These are phyloP conservation scores for Dryas octopetala DNA, from an alignment of 306 rosid genomes.

Conservation along the genomic window DNA sequence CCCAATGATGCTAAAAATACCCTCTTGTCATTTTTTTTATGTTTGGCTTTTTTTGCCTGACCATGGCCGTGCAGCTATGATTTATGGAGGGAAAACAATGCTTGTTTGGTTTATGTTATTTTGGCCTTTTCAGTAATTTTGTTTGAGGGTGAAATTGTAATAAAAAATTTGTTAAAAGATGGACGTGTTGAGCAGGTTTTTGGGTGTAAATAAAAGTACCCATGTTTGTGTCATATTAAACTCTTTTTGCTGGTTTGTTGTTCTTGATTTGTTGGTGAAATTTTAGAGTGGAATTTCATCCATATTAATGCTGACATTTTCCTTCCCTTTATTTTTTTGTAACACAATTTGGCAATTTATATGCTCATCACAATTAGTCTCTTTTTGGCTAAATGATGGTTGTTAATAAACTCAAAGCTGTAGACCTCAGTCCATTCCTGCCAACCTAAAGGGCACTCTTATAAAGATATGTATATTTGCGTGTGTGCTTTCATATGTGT, in stretches of 20 bases:
- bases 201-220: neutral
- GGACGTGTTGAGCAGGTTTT: neutral
- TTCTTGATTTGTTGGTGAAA: neutral
- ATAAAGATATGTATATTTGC: neutral
- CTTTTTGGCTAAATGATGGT: neutral
- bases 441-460: neutral
- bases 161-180: too few relatives aligned
- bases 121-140: neutral
- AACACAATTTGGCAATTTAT: too few relatives aligned
- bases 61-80: neutral
- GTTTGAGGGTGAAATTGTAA: neutral
- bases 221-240: neutral
- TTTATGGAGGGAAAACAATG: too few relatives aligned
- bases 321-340: too few relatives aligned
- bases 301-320: neutral
- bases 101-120: neutral
- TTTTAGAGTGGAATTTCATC: neutral
- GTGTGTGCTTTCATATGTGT: neutral
- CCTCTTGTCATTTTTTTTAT: neutral
- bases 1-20: neutral
- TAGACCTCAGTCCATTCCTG: neutral
- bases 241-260: neutral
- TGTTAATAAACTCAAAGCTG: neutral
- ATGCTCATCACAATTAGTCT: neutral
- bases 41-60: neutral